These are phyloP conservation scores for Keqinozyma sinolaborantium DNA, from an alignment of 1,139 yeast genomes.

Conservation along the genomic window DNA sequence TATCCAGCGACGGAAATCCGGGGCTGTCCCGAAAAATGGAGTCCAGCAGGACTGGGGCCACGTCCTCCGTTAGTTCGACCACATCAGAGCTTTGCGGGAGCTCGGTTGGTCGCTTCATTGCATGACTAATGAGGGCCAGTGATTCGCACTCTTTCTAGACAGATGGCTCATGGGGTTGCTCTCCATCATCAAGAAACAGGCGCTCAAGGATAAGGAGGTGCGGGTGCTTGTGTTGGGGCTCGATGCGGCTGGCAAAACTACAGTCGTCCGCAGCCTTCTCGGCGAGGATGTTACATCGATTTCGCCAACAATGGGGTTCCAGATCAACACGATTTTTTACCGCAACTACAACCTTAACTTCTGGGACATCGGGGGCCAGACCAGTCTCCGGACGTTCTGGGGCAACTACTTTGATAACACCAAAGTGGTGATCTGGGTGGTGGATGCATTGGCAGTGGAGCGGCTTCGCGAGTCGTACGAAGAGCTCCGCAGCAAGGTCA, in stretches of 20 bases:
- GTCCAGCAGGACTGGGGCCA: too few relatives aligned
- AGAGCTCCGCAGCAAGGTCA: constrained; percentile 59
- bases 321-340: constrained; percentile 40
- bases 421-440: constrained; percentile 87
- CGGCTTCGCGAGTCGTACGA: constrained; percentile 60
- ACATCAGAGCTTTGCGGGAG: too few relatives aligned
- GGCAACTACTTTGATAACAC: constrained; percentile 86
- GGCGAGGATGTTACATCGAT: constrained; percentile 37
- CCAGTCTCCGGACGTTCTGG: constrained; percentile 79
- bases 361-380: constrained; percentile 93
- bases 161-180: constrained; percentile 80
- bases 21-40: too few relatives aligned
- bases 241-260: constrained; percentile 89
- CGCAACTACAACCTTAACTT: constrained; percentile 37
- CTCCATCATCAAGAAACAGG: constrained; percentile 78
- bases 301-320: constrained; percentile 55
- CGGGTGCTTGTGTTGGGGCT: constrained; percentile 75
- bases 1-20: too few relatives aligned
- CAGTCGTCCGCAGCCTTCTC: constrained; percentile 65
- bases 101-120: too few relatives aligned
- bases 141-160: too few relatives aligned
- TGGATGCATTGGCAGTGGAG: constrained; percentile 63
- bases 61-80: too few relatives aligned
- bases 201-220: constrained; percentile 72
- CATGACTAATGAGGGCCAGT: too few relatives aligned